Evolutionary conservation across 2,329 filamentous ascomycete species (phyloP), one percentile per base, ranked within the genome.

Genomic region (Talaromyces amestolkiae): DNA sequence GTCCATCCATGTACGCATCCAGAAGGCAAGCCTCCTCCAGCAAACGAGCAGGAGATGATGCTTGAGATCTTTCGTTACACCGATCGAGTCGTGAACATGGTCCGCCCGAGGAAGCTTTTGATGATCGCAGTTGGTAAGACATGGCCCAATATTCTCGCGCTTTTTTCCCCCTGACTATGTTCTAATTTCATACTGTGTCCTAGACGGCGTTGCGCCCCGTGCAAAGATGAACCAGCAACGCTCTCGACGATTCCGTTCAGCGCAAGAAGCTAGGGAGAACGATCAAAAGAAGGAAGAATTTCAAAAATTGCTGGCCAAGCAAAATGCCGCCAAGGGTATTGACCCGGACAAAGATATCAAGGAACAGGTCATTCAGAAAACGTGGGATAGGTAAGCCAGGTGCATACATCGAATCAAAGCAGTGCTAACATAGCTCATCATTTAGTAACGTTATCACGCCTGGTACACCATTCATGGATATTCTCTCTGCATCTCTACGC

Each of bases 141-240:
- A 51, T 66, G 62, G 35, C 53, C 41, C 58, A 17, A 8, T 47
- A 17, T 37, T 39, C 31, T 62, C 15, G 24, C 5, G 22, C 11
- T 39, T 43, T 41, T 11, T 33, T n/a, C 13, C 35, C 56, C 27
- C 61, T 33, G 15, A 24, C 37, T 17, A 35, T 60, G 35, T 56
- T 54, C 76, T 82, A 67, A 79, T 81, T 67, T 78, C 65, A 31
- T 27, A 27, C 53, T 64, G 53, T 60, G 51, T 59, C 43, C 49
- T 67, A 93, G 95, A 99, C 80, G 95, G 95, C 76, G 95, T 99
- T 69, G 95, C 95, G 4, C 96, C 95, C 56, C 91, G 95, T 77
- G 96, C 96, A 66, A 99, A 99, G 81, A 99, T 99, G 95, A 99
- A 99, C 77, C 96, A 99, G 77, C 95, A 99, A 81, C 92, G 95